Conservation (phyloP, 2,329 filamentous ascomycete species). For the Aspergillus neotritici region DNA sequence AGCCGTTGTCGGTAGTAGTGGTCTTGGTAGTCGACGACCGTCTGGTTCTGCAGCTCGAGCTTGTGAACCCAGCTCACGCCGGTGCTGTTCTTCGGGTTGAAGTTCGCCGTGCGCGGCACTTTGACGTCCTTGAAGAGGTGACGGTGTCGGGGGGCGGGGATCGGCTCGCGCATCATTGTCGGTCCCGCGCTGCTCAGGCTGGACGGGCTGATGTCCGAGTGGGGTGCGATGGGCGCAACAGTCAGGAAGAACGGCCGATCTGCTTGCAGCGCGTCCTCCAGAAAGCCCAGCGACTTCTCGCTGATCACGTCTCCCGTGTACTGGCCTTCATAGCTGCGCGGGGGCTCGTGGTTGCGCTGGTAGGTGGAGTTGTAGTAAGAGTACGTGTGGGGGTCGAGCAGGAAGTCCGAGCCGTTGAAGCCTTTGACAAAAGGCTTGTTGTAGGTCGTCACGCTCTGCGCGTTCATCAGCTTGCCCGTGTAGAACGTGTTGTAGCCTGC, state of each 20-base stretch:
- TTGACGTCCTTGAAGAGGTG: constrained; percentile 56
- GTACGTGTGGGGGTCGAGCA: constrained; percentile 52
- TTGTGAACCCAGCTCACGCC: constrained; percentile 44
- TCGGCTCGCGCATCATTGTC: constrained; percentile 44
- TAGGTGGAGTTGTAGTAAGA: constrained; percentile 62
- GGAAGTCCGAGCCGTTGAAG: constrained; percentile 40
- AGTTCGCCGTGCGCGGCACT: constrained; percentile 58
- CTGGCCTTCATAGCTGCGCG: constrained; percentile 51
- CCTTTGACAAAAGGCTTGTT: constrained; percentile 34
- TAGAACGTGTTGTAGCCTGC: constrained; percentile 52
- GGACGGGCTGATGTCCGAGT: constrained; percentile 50
- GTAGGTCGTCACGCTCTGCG: constrained; percentile 47
- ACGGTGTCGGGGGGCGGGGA: constrained; percentile 56
- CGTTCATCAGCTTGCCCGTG: constrained; percentile 53
- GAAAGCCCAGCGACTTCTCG: constrained; percentile 53
- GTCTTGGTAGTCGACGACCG: constrained; percentile 48
- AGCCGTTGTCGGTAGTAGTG: constrained; percentile 49
- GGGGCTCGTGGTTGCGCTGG: constrained; percentile 54
- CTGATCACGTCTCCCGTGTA: constrained; percentile 58
- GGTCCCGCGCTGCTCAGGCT: constrained; percentile 17
- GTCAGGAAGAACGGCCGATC: constrained; percentile 62
- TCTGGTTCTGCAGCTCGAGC: constrained; percentile 42
- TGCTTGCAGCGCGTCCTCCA: constrained; percentile 54
- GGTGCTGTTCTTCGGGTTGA: constrained; percentile 57
- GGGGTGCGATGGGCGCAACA: constrained; percentile 62